These are phyloP conservation scores for Phytophthora tentaculata DNA, from an alignment of 352 stramenopile genomes.

Conservation along the genomic window DNA sequence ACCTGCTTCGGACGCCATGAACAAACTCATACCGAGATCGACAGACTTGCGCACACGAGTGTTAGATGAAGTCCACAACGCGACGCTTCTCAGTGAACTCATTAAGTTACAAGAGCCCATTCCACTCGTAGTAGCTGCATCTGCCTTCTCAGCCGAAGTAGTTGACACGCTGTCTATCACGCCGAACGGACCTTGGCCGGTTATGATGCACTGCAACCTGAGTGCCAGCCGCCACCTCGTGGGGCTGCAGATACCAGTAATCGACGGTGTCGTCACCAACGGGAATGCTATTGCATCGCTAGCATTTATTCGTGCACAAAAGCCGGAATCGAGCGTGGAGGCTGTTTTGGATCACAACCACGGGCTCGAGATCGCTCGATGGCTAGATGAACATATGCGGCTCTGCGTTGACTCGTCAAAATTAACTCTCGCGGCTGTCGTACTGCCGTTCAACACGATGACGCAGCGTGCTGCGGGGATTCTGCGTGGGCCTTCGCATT, in stretches of 20 bases:
- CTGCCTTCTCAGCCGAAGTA: slow-evolving; percentile 14
- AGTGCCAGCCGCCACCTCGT: slow-evolving; percentile 8
- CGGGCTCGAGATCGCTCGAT: slow-evolving; percentile 62
- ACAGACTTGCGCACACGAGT: slow-evolving; percentile 48
- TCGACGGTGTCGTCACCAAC: slow-evolving; percentile 50
- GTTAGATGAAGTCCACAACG: slow-evolving; percentile 47
- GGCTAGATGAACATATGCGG: slow-evolving; percentile 48
- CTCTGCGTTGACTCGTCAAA: slow-evolving; percentile 36
- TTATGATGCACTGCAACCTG: slow-evolving; percentile 47
- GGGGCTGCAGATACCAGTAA: slow-evolving; percentile 20
- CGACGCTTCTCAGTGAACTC: slow-evolving; percentile 43
- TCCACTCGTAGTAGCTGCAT: slow-evolving; percentile 15
- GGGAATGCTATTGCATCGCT: slow-evolving; percentile 45
- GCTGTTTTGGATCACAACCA: slow-evolving; percentile 40
- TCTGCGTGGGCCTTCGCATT: slow-evolving; percentile 35
- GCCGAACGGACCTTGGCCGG: slow-evolving; percentile 28
- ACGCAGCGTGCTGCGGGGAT: slow-evolving; percentile 49
- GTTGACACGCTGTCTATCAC: slow-evolving; percentile 14
- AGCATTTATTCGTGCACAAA: slow-evolving; percentile 35
- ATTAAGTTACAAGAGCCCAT: slow-evolving; percentile 48
- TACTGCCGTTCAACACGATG: slow-evolving; percentile 49
- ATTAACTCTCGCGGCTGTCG: slow-evolving; percentile 44
- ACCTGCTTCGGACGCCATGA: slow-evolving; percentile 10
- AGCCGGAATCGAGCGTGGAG: slow-evolving; percentile 17
- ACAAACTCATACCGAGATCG: slow-evolving; percentile 38